These are phyloP conservation scores for Nicotiana tomentosiformis DNA, from an alignment of 257 asterid genomes.

Conservation along the genomic window DNA sequence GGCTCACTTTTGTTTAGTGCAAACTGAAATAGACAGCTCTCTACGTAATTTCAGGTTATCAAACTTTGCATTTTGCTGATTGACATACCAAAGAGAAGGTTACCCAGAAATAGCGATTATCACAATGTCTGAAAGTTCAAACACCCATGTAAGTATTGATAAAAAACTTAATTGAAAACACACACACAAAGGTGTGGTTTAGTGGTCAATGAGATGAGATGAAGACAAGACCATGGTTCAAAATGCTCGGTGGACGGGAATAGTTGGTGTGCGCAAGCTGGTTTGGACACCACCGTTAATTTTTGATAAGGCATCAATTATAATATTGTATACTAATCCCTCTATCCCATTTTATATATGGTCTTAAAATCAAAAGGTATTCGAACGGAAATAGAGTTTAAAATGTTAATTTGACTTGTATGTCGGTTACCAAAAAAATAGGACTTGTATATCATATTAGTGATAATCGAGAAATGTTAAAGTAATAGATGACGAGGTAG, in stretches of 20 bases:
- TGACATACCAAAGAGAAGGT: neutral
- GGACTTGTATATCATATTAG: neutral
- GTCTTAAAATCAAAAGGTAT: neutral
- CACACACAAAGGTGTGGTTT: neutral
- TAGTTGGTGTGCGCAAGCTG: too few species aligned
- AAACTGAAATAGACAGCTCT: neutral
- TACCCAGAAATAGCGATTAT: neutral
- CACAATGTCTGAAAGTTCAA: neutral
- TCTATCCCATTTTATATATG: neutral
- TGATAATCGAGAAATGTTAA: neutral
- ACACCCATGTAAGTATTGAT: neutral
- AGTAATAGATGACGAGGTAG: neutral
- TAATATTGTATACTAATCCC: neutral
- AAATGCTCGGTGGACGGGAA: too few species aligned
- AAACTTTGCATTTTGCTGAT: neutral
- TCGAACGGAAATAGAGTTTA: neutral
- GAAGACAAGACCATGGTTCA: neutral
- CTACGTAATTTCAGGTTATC: neutral
- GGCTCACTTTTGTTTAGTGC: neutral
- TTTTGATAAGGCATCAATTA: neutral
- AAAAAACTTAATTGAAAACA: too few species aligned
- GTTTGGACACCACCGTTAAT: too few species aligned
- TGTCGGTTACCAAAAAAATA: neutral
- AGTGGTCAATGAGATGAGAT: neutral
- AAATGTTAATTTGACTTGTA: neutral